These are phyloP conservation scores for Gardenia jasminoides DNA, from an alignment of 257 asterid species.

Conservation along the genomic window DNA sequence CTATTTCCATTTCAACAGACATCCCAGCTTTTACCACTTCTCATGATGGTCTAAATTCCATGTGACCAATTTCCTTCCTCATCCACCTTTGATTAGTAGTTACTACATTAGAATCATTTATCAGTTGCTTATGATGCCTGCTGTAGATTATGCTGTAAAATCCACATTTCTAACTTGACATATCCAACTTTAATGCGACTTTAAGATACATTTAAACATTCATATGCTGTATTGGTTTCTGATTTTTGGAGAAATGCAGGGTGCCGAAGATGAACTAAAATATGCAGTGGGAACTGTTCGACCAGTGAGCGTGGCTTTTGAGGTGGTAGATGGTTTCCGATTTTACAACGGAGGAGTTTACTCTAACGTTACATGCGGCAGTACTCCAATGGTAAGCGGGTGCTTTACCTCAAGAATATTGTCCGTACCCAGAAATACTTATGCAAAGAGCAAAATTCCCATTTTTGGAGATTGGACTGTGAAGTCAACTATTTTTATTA, in stretches of 20 bases:
- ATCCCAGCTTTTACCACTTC: not conserved
- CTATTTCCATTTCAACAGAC: not conserved
- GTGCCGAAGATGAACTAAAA: slow-evolving; percentile 83
- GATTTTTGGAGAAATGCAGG: slow-evolving; percentile 38
- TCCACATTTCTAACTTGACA: not conserved
- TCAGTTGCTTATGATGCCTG: not conserved
- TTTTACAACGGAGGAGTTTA: slow-evolving; percentile 64
- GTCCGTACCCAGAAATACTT: not conserved
- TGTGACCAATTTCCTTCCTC: not conserved
- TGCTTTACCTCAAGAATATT: not conserved
- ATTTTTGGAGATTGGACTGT: not conserved
- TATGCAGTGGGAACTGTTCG: slow-evolving; percentile 77
- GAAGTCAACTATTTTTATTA: not conserved
- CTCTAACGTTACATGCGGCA: slow-evolving; percentile 67
- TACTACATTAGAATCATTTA: not conserved
- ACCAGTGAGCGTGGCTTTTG: slow-evolving; percentile 90
- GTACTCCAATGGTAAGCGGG: slow-evolving; percentile 60
- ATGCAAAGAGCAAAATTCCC: not conserved
- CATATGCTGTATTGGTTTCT: slow-evolving; percentile 5
- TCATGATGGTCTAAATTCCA: not conserved
- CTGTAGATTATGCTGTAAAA: not conserved
- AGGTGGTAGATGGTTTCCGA: slow-evolving; percentile 59
- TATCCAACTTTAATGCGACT: not conserved
- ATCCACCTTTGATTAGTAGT: too few relatives aligned
- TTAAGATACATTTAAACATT: not conserved